These are phyloP conservation scores for Neurospora crassa DNA, from an alignment of 2,329 filamentous ascomycete species.

Conservation along the genomic window DNA sequence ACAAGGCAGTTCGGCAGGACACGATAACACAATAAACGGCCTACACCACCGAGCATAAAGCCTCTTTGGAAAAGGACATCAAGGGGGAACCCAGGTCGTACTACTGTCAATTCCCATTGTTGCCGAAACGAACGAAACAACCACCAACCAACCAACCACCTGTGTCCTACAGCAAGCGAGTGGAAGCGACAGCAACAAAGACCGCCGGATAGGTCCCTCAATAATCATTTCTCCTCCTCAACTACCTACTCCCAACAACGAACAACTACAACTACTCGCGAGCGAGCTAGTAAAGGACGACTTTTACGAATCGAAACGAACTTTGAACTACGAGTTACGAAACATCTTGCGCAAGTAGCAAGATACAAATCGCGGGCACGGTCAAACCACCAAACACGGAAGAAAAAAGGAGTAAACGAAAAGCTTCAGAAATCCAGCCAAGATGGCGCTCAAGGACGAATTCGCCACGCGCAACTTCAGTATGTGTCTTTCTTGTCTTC, in stretches of 20 bases:
- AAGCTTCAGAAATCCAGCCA: slow-evolving; percentile 26
- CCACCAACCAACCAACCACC: neutral
- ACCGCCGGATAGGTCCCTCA: neutral
- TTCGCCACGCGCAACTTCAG: slow-evolving; percentile 67
- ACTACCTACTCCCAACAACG: neutral
- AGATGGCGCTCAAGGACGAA: slow-evolving; percentile 63
- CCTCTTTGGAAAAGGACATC: neutral
- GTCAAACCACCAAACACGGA: neutral
- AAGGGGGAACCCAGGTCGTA: neutral
- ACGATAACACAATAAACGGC: neutral
- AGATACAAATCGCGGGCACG: neutral
- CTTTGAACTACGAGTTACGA: neutral
- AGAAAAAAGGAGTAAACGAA: neutral
- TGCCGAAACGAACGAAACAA: neutral
- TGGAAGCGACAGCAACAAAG: neutral
- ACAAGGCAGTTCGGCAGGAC: neutral
- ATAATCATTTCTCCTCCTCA: neutral
- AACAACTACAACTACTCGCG: neutral
- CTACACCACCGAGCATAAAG: neutral
- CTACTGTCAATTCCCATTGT: neutral
- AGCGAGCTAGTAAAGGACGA: neutral
- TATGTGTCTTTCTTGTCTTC: slow-evolving; percentile 35
- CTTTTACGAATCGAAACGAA: neutral
- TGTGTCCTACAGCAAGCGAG: neutral
- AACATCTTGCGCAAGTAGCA: neutral